These are phyloP conservation scores for Lagenidium giganteum DNA, from an alignment of 352 stramenopile genomes.

Conservation along the genomic window DNA sequence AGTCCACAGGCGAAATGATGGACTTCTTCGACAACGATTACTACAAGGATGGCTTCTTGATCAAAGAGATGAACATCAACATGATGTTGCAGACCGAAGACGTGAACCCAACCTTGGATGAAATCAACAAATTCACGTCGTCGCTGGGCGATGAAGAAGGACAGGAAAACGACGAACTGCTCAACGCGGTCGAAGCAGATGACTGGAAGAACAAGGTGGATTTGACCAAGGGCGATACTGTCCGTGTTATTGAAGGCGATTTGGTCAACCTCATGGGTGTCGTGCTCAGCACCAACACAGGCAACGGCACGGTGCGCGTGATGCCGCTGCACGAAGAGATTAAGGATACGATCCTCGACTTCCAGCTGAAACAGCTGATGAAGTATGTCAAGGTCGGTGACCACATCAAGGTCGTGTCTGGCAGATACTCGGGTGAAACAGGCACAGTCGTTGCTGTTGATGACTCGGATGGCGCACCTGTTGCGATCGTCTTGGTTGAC, in stretches of 20 bases:
- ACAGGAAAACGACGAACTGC: conserved; percentile 58
- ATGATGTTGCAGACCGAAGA: conserved; percentile 85
- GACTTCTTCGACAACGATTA: conserved; percentile 86
- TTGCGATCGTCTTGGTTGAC: conserved; percentile 87
- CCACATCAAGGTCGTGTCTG: conserved; percentile 89
- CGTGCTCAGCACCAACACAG: conserved; percentile 84
- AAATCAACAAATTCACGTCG: conserved; percentile 86
- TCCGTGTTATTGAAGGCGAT: conserved; percentile 85
- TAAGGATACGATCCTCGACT: conserved; percentile 88
- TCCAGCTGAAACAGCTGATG: conserved; percentile 86
- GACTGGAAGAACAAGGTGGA: conserved; percentile 89
- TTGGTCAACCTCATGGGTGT: conserved; percentile 89
- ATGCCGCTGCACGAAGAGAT: conserved; percentile 90
- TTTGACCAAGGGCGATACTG: conserved; percentile 86
- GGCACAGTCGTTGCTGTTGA: conserved; percentile 87
- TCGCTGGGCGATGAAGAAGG: conserved; percentile 61
- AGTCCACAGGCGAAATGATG: conserved; percentile 79
- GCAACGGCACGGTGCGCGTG: conserved; percentile 83
- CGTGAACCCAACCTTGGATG: conserved; percentile 80
- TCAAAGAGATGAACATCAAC: conserved; percentile 85
- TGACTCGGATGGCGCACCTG: conserved; percentile 71
- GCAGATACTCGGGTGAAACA: conserved; percentile 86
- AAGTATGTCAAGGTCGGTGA: conserved; percentile 91
- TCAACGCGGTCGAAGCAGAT: conserved; percentile 66
- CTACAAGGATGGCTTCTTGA: conserved; percentile 84